Conservation (phyloP, 129 eudicot genomes). For the Sambucus nigra region DNA sequence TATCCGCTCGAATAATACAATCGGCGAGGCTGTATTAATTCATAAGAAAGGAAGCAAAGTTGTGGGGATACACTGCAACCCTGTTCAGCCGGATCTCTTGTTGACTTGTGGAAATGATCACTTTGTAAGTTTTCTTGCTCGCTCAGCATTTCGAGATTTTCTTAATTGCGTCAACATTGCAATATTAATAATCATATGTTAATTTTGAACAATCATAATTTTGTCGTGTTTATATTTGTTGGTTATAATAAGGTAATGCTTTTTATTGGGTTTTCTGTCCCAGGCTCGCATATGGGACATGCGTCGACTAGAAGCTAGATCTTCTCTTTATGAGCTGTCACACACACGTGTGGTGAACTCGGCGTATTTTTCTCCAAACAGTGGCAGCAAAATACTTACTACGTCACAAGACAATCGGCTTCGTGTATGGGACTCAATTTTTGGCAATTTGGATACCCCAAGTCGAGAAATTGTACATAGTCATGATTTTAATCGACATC, state of each 20-base stretch:
- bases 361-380: conserved; percentile 83
- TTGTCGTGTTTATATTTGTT: too few relatives aligned
- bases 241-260: not conserved
- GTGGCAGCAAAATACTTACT: conserved; percentile 94
- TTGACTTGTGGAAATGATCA: conserved; percentile 96
- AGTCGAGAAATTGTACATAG: conserved; percentile 98
- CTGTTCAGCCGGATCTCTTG: conserved; percentile 93
- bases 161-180: too few relatives aligned
- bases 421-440: conserved; percentile 92
- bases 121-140: conserved; percentile 69
- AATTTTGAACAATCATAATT: too few relatives aligned
- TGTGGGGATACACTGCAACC: conserved; percentile 85
- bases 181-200: too few relatives aligned
- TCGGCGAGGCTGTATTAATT: conserved; percentile 56
- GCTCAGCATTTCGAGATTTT: too few relatives aligned
- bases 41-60: conserved; percentile 95
- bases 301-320: conserved; percentile 60
- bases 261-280: not conserved
- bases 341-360: conserved; percentile 96
- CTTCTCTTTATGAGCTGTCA: conserved; percentile 56
- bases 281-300: conserved; percentile 99
- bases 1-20: conserved; percentile 44
- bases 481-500: conserved; percentile 89
- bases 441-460: conserved; percentile 70
- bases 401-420: conserved; percentile 91